These are phyloP conservation scores for Fusarium bactridioides DNA, from an alignment of 2,329 filamentous ascomycete genomes.

Conservation along the genomic window DNA sequence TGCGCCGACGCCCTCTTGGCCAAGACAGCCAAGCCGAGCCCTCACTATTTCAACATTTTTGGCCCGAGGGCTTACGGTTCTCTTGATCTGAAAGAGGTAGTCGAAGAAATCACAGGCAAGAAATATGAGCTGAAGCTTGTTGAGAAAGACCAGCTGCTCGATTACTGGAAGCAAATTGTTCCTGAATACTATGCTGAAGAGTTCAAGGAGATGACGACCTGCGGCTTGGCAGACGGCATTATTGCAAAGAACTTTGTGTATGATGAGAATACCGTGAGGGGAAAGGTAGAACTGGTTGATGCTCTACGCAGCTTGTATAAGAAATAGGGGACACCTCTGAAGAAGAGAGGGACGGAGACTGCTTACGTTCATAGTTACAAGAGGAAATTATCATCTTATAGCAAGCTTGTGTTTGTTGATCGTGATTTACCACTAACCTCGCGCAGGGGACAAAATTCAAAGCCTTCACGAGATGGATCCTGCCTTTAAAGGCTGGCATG, in stretches of 20 bases:
- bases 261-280: conserved; percentile 36
- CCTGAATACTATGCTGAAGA: conserved; percentile 35
- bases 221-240: conserved; percentile 38
- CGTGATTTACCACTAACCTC: too few species aligned
- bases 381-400: not conserved
- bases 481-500: not conserved
- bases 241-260: conserved; percentile 35
- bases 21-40: not conserved
- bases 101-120: conserved; percentile 42
- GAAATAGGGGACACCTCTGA: not conserved
- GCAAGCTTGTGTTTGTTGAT: not conserved
- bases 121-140: conserved; percentile 36
- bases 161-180: conserved; percentile 37
- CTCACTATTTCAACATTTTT: conserved; percentile 38
- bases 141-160: conserved; percentile 32
- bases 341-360: not conserved
- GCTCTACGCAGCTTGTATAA: conserved; percentile 29
- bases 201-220: conserved; percentile 42
- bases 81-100: conserved; percentile 39
- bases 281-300: conserved; percentile 40
- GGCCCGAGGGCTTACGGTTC: conserved; percentile 43
- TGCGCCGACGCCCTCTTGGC: conserved; percentile 39
- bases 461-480: not conserved
- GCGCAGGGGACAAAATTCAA: too few species aligned
- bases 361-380: too few species aligned